Evolutionary conservation across 768 basidiomycete species (phyloP).

Genomic region (Lentinula aciculospora): DNA sequence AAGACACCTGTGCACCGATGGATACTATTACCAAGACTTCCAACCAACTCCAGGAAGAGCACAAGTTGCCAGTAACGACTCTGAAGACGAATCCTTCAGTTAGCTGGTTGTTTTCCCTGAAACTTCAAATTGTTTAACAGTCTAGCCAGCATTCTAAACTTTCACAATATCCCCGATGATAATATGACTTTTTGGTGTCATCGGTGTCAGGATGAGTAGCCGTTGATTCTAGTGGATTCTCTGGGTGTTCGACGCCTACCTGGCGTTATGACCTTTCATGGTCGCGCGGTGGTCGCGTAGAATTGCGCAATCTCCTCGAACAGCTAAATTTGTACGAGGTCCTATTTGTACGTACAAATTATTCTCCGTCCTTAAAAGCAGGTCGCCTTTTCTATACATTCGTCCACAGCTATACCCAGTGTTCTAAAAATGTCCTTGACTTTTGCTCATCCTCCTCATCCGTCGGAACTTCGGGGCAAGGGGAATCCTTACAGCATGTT

Average conservation of each 20-base stretch:
- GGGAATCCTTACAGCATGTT: neutral
- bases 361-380: neutral
- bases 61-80: no score
- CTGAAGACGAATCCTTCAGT: neutral
- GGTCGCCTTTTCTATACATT: neutral
- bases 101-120: neutral
- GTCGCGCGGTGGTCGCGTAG: conserved; percentile 1
- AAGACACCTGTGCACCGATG: no score
- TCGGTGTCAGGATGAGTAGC: neutral
- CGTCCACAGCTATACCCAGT: neutral
- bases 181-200: no score
- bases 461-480: conserved; percentile 4
- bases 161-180: no score
- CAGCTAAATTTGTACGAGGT: neutral
- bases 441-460: conserved; percentile 29
- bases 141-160: no score
- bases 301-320: conserved; percentile 4
- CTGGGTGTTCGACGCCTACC: neutral
- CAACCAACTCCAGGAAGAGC: no score
- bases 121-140: no score
- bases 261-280: neutral
- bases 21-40: no score
- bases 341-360: neutral
- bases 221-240: neutral
- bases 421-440: conserved; percentile 1